Percentiles rank a stretch among this genome's conserved stretches.
These are phyloP conservation scores for Rhynchosporium secalis DNA, from an alignment of 2,329 filamentous ascomycete species.

Conservation along the genomic window DNA sequence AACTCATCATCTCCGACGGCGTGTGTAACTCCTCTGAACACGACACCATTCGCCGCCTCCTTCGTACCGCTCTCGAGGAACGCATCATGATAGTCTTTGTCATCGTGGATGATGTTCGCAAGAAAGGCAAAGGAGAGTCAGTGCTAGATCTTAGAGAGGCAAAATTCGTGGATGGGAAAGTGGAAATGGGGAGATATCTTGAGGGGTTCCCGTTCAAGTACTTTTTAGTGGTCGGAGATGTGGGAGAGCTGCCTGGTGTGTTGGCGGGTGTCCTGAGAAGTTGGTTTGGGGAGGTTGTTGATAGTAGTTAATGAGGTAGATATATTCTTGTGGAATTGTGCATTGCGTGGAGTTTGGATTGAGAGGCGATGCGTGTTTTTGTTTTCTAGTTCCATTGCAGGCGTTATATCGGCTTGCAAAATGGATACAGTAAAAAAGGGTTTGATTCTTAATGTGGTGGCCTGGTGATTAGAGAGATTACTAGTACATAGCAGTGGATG, in stretches of 20 bases:
- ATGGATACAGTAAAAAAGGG: too few relatives aligned
- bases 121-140: conserved; percentile 57
- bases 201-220: conserved; percentile 97
- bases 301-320: conserved; percentile 26
- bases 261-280: conserved; percentile 86
- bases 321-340: background rate
- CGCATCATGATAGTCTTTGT: conserved; percentile 98
- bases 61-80: conserved; percentile 87
- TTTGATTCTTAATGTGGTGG: too few relatives aligned
- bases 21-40: conserved; percentile 82
- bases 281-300: conserved; percentile 78
- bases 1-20: conserved; percentile 90
- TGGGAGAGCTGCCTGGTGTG: conserved; percentile 86
- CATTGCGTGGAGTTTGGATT: background rate
- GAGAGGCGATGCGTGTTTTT: background rate
- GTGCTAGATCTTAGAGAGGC: conserved; percentile 90
- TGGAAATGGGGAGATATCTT: conserved; percentile 86
- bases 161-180: conserved; percentile 67
- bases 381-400: background rate
- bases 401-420: background rate
- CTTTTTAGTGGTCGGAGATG: conserved; percentile 90
- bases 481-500: too few relatives aligned
- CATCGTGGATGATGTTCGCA: conserved; percentile 72
- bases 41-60: conserved; percentile 75
- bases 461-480: too few relatives aligned